Conservation (phyloP, 352 stramenopile genomes). For the Lagenidium giganteum region DNA sequence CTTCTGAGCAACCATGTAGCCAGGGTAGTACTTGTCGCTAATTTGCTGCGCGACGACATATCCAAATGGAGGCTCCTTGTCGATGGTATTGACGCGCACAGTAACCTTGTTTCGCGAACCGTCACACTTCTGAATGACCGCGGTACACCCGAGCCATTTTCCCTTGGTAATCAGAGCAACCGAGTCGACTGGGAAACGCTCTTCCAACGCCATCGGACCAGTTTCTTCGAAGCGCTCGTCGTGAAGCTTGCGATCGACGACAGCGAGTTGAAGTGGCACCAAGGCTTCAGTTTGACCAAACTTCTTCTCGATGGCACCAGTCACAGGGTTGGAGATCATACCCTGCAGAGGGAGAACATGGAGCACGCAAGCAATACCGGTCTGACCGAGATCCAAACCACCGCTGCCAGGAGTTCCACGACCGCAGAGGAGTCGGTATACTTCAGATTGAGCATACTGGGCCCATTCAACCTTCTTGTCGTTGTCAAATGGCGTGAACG, state of each 20-base stretch:
- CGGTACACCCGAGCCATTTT: slow-evolving; percentile 89
- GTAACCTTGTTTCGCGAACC: slow-evolving; percentile 81
- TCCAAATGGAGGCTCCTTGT: slow-evolving; percentile 95
- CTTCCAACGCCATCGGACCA: slow-evolving; percentile 64
- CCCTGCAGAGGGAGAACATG: slow-evolving; percentile 87
- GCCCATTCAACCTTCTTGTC: slow-evolving; percentile 66
- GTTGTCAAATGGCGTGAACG: slow-evolving; percentile 36
- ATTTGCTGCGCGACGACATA: slow-evolving; percentile 92
- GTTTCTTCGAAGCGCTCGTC: slow-evolving; percentile 94
- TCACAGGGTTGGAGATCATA: slow-evolving; percentile 93
- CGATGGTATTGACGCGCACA: slow-evolving; percentile 89
- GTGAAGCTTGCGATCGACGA: slow-evolving; percentile 87
- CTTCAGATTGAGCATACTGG: slow-evolving; percentile 60
- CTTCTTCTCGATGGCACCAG: slow-evolving; percentile 93
- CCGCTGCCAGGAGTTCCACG: slow-evolving; percentile 81
- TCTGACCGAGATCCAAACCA: slow-evolving; percentile 90
- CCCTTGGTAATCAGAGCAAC: slow-evolving; percentile 87
- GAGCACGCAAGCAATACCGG: slow-evolving; percentile 53
- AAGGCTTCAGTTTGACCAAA: slow-evolving; percentile 94
- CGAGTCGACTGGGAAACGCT: slow-evolving; percentile 88
- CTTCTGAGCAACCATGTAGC: slow-evolving; percentile 81
- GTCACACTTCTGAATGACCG: slow-evolving; percentile 57
- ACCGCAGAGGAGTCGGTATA: slow-evolving; percentile 66
- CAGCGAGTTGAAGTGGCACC: slow-evolving; percentile 94
- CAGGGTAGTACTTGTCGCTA: slow-evolving; percentile 81